Conservation (phyloP, 169 alveolate genomes). For the Cryptosporidium tyzzeri region DNA sequence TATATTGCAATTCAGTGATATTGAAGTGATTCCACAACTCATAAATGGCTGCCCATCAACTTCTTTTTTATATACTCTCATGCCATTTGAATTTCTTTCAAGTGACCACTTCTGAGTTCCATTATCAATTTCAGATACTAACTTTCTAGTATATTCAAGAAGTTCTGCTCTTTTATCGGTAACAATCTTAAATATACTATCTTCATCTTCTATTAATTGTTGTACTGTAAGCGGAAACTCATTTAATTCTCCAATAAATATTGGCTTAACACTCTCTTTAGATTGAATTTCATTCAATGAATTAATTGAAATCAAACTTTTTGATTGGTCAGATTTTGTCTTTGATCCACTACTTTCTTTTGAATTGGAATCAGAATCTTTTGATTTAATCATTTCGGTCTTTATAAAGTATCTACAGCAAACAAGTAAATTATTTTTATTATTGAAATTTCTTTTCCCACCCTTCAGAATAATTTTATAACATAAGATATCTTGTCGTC, state of each 20-base stretch:
- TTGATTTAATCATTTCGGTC: slow-evolving; percentile 12
- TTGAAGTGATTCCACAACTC: slow-evolving; percentile 74
- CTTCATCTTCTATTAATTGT: slow-evolving; percentile 36
- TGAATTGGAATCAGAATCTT: background rate
- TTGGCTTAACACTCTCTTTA: slow-evolving; percentile 6
- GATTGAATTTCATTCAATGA: slow-evolving; percentile 1
- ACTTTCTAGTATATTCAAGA: slow-evolving; percentile 21
- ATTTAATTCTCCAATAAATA: slow-evolving; percentile 45
- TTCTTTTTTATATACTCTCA: slow-evolving; percentile 61
- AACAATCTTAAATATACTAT: slow-evolving; percentile 18
- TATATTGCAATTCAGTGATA: background rate
- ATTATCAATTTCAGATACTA: slow-evolving; percentile 37
- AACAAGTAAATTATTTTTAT: slow-evolving; percentile 44
- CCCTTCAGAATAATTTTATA: slow-evolving; percentile 64
- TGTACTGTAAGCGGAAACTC: slow-evolving; percentile 49
- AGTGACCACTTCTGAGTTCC: slow-evolving; percentile 67
- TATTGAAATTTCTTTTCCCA: slow-evolving; percentile 2
- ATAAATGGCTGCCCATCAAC: slow-evolving; percentile 53
- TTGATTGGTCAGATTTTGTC: background rate
- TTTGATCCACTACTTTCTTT: background rate
- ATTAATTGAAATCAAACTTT: background rate
- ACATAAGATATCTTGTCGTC: slow-evolving; percentile 46
- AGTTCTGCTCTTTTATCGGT: slow-evolving; percentile 37
- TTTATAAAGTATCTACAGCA: slow-evolving; percentile 61
- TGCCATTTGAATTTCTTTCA: slow-evolving; percentile 66